These are phyloP conservation scores for Rhipidocladum racemiflorum DNA, from an alignment of 176 grass and related monocot genomes.

Conservation along the genomic window DNA sequence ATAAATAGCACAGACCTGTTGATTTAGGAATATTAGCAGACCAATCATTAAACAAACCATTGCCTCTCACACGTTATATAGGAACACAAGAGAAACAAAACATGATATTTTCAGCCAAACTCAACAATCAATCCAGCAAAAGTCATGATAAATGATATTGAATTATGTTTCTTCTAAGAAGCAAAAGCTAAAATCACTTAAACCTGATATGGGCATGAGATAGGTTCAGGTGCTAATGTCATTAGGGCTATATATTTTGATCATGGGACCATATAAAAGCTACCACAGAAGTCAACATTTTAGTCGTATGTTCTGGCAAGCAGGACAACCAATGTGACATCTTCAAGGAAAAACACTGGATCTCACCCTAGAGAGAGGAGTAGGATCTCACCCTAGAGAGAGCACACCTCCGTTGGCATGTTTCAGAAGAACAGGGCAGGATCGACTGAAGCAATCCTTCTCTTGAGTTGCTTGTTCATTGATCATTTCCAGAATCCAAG, in stretches of 20 bases:
- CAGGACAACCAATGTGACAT: conserved; percentile 12
- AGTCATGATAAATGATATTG: not conserved
- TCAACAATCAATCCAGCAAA: not conserved
- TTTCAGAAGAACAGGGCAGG: too few species aligned
- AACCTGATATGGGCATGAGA: not conserved
- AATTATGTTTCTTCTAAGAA: not conserved
- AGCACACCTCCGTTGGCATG: conserved; percentile 42
- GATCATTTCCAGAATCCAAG: conserved; percentile 51
- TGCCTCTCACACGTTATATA: conserved; percentile 17
- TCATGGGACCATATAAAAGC: not conserved
- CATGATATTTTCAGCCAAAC: not conserved
- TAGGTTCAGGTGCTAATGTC: not conserved
- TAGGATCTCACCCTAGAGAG: conserved; percentile 29
- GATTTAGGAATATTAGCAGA: not conserved
- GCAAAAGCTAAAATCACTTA: not conserved
- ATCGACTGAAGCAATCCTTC: conserved; percentile 48
- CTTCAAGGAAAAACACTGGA: not conserved
- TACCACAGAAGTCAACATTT: conserved; percentile 5
- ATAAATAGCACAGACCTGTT: conserved; percentile 2
- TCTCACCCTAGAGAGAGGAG: conserved; percentile 33
- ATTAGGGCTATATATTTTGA: not conserved
- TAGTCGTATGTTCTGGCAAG: not conserved
- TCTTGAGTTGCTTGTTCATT: conserved; percentile 33
- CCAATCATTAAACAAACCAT: conserved; percentile 9
- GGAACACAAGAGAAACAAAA: not conserved